Evolutionary conservation across 1,284 basidiomycete species (phyloP).

Genomic region (Austropuccinia psidii): DNA sequence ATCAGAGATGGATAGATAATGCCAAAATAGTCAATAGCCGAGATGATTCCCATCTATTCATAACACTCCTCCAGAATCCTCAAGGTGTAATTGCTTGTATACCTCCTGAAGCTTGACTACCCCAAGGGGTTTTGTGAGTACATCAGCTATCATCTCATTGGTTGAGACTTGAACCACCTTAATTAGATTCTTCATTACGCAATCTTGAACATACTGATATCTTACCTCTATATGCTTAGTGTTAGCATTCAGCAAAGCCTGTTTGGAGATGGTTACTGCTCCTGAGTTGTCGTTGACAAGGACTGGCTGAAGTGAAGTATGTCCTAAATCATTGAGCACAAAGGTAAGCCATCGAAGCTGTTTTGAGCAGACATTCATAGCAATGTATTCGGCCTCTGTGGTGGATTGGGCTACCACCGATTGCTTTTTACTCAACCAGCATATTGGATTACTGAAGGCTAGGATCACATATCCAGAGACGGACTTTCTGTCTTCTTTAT

Average conservation of each 20-base stretch:
- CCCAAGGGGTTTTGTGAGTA: no score
- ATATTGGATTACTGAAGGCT: background rate
- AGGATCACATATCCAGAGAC: background rate
- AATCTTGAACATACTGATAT: background rate
- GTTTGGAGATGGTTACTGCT: background rate
- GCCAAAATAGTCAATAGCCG: no score
- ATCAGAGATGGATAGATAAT: no score
- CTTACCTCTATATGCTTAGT: background rate
- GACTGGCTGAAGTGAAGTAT: background rate
- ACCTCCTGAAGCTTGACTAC: no score
- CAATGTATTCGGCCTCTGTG: conserved; percentile 4
- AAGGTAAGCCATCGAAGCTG: background rate
- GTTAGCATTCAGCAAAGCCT: background rate
- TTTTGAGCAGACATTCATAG: background rate
- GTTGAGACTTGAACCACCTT: no score
- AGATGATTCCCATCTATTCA: no score
- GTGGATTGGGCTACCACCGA: background rate
- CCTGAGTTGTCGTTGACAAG: conserved; percentile 7
- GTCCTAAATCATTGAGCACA: background rate
- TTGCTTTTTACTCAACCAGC: conserved; percentile 19
- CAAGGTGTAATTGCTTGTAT: no score
- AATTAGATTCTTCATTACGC: no score
- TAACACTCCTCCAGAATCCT: no score
- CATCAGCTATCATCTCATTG: no score
- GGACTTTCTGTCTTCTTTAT: background rate